Conservation (phyloP, 441 rosid species). For the Rhodomyrtus psidioides region DNA sequence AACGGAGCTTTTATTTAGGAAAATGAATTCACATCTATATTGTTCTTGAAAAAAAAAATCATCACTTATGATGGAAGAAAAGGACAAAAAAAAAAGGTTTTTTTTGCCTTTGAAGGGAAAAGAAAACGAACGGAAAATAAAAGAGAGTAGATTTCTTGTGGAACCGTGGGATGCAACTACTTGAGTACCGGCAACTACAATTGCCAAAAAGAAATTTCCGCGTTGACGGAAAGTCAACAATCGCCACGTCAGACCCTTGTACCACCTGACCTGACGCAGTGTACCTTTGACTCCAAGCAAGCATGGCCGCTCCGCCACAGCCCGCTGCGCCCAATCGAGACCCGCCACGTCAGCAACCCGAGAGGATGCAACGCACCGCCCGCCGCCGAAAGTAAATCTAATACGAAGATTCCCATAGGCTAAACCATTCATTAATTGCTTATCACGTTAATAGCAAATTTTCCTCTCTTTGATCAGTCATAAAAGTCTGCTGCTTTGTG, state of each 20-base stretch:
- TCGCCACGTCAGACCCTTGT: not conserved
- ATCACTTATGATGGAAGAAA: not conserved
- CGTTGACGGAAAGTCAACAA: not conserved
- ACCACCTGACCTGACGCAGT: not conserved
- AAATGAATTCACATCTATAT: not conserved
- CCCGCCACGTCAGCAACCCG: not conserved
- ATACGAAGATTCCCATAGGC: rapidly evolving
- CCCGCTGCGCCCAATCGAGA: not conserved
- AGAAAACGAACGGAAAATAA: too few species aligned
- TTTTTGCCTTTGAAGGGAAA: too few species aligned
- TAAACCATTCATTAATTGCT: not conserved
- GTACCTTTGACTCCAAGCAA: not conserved
- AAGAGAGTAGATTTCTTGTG: not conserved
- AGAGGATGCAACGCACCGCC: not conserved
- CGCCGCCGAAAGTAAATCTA: not conserved
- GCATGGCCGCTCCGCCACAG: not conserved
- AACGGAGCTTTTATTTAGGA: not conserved
- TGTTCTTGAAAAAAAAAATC: not conserved
- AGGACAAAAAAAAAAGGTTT: not conserved
- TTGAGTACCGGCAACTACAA: not conserved
- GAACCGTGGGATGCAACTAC: not conserved
- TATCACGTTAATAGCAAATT: not conserved
- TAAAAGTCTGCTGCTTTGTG: not conserved
- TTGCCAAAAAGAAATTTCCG: not conserved
- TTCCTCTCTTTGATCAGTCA: not conserved